Base-by-base conservation (phyloP, 768 basidiomycete genomes). In the Podaxis mareebaensis region DNA sequence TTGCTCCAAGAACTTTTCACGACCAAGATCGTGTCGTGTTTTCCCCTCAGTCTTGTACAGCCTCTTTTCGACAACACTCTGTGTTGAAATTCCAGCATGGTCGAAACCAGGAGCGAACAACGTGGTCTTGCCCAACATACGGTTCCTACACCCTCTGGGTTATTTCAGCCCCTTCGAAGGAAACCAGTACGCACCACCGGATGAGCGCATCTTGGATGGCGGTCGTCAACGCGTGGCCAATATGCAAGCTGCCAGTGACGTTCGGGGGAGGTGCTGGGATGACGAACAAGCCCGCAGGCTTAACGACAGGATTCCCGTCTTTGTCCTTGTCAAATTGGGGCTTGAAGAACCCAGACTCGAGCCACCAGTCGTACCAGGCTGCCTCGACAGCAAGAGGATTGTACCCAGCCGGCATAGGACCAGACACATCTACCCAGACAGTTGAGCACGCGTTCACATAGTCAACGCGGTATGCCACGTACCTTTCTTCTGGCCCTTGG, bases 281-380 rank as follows among this genome's bases (percentile, higher is more conserved):
- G 64, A 96, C 88, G 72, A 98, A 98, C 12, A 78, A 65, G 38
- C 73, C 71, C 3, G 65, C 71, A 28, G 88, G 91, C 42, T 90
- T 86, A 1, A 83, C 79, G 56, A 87, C 85, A 55, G 80, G 75
- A 15, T 83, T 78, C 11, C 87, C 88, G 57, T 90, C 81, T 0
- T 81, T 70, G 0, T 80, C 81, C 15, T 84, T 76, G 63, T 65
- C 65, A 53, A 73, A 71, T 63, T 85, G 82, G 3, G 96, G 95
- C 67, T 87, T 85, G 85, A 96, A 97, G 81, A 90, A 96, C 3
- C 94, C 96, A 70, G 95, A 83, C 3, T 86, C 83, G 40, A 87
- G 81, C 96, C 96, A 98, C 97, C 97, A 99, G 69, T 96, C 94
- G 69, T 99, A 99, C 94, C 97, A 98, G 2, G 94, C 89, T 0